Evolutionary conservation across 352 stramenopile species (phyloP).

Genomic region (Phytophthora europaea): DNA sequence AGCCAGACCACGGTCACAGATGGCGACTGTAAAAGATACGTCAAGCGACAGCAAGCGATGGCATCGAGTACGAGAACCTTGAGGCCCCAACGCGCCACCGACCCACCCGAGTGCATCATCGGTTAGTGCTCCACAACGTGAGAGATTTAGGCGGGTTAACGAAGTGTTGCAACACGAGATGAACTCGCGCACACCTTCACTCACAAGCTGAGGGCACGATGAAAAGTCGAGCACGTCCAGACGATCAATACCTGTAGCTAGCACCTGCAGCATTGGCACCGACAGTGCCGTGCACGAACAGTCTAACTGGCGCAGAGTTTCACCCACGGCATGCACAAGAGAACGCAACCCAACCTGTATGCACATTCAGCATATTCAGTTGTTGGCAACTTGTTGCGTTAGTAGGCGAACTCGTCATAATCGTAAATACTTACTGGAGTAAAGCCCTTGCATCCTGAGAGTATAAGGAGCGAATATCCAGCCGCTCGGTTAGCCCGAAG

Average conservation of each 20-base stretch:
- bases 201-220: constrained; percentile 58
- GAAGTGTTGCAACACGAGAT: constrained; percentile 75
- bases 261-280: constrained; percentile 72
- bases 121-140: constrained; percentile 64
- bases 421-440: constrained; percentile 39
- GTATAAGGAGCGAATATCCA: constrained; percentile 59
- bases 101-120: constrained; percentile 84
- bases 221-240: constrained; percentile 74
- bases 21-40: constrained; percentile 65
- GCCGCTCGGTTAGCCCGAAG: constrained; percentile 48
- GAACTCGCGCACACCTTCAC: constrained; percentile 70
- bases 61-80: constrained; percentile 75
- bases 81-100: constrained; percentile 64
- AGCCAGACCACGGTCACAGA: constrained; percentile 68
- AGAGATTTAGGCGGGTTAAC: constrained; percentile 69
- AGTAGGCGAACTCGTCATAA: background rate
- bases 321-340: constrained; percentile 70
- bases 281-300: constrained; percentile 61
- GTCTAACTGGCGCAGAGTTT: constrained; percentile 56
- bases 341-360: constrained; percentile 75
- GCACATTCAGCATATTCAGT: constrained; percentile 1
- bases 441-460: constrained; percentile 69
- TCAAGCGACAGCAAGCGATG: constrained; percentile 72
- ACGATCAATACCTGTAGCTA: constrained; percentile 69
- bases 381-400: background rate